These are phyloP conservation scores for Calocybe gambosa DNA, from an alignment of 1,284 basidiomycete species.

Conservation along the genomic window DNA sequence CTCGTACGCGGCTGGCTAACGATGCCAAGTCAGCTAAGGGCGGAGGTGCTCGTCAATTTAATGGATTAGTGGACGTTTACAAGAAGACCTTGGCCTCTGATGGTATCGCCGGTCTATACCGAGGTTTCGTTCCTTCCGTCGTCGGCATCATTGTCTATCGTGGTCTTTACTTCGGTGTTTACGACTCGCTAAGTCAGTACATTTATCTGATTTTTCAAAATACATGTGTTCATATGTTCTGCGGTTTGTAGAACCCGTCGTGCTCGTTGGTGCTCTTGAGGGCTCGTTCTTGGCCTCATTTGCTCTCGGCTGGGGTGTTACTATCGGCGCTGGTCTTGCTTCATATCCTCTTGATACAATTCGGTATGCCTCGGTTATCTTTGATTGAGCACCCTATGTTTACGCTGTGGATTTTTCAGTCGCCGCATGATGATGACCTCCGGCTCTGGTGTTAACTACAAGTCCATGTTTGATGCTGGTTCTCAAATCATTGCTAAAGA, in stretches of 20 bases:
- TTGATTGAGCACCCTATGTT: neutral
- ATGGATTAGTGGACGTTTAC: conserved; percentile 93
- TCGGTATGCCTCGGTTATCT: conserved; percentile 43
- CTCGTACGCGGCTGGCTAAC: conserved; percentile 96
- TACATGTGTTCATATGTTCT: neutral
- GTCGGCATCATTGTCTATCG: conserved; percentile 96
- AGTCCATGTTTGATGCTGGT: conserved; percentile 85
- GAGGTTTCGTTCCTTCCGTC: conserved; percentile 92
- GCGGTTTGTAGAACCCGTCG: conserved; percentile 68
- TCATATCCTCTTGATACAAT: conserved; percentile 95
- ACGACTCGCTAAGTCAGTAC: conserved; percentile 82
- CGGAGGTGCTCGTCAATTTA: conserved; percentile 92
- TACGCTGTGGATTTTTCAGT: conserved; percentile 37
- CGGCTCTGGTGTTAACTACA: conserved; percentile 80
- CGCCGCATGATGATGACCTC: conserved; percentile 98
- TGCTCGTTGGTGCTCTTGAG: conserved; percentile 83
- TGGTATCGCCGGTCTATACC: conserved; percentile 88
- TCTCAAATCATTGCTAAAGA: conserved; percentile 87
- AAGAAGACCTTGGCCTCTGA: conserved; percentile 88
- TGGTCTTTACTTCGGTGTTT: conserved; percentile 94
- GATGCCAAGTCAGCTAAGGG: conserved; percentile 91
- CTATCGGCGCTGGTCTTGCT: conserved; percentile 91
- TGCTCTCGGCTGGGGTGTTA: conserved; percentile 90
- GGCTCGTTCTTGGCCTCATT: conserved; percentile 92
- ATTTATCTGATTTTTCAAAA: neutral